A percentile compares a stretch with the other conserved stretches of the same genome.
Conservation (phyloP, 1,284 basidiomycete species). For the Inonotus obliquus region DNA sequence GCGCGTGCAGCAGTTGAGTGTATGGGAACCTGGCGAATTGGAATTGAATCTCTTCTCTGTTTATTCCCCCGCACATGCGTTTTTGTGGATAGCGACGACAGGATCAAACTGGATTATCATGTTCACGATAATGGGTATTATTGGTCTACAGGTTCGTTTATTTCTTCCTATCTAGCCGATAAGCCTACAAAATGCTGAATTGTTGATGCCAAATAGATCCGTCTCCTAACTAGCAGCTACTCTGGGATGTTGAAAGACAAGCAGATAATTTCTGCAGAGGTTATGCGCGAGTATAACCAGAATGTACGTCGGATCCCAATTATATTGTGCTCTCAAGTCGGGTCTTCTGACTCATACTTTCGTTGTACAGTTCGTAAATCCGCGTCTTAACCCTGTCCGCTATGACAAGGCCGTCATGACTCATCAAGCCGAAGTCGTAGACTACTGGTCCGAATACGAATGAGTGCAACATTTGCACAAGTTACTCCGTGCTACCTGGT, state of each 20-base stretch:
- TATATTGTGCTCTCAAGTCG: conserved; percentile 9
- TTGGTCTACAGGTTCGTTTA: conserved; percentile 52
- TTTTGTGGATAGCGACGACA: conserved; percentile 67
- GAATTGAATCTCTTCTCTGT: conserved; percentile 65
- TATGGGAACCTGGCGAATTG: conserved; percentile 74
- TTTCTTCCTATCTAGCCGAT: not conserved
- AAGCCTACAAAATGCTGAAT: not conserved
- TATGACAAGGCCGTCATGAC: conserved; percentile 82
- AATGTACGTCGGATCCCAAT: conserved; percentile 41
- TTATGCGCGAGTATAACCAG: conserved; percentile 83
- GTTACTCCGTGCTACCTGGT: too few species aligned
- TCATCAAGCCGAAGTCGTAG: conserved; percentile 72
- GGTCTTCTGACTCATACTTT: conserved; percentile 4
- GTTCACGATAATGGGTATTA: conserved; percentile 56
- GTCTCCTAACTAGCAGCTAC: conserved; percentile 51
- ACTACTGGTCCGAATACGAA: conserved; percentile 36
- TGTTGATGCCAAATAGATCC: conserved; percentile 34
- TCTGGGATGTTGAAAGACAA: conserved; percentile 68
- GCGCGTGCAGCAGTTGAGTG: conserved; percentile 64
- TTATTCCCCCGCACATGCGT: conserved; percentile 71
- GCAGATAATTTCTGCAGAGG: conserved; percentile 71
- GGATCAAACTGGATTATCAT: conserved; percentile 73
- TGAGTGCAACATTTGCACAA: not conserved
- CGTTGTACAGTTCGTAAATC: conserved; percentile 70
- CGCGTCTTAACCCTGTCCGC: conserved; percentile 68